Evolutionary conservation across 1,284 basidiomycete genomes (phyloP).

Genomic region (Pseudozyma sp.): DNA sequence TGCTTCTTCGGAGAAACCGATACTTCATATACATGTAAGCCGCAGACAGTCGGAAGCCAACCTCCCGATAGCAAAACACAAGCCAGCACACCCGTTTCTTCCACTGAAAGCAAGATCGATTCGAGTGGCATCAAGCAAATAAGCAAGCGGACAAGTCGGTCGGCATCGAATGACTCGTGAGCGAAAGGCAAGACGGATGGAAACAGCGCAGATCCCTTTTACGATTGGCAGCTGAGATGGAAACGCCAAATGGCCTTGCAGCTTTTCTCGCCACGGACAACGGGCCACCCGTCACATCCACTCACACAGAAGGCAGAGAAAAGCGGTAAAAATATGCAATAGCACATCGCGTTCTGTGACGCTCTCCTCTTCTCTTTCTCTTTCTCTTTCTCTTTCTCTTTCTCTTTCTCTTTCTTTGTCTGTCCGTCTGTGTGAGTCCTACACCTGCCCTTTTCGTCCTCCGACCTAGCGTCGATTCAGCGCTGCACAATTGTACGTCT

Average conservation of each 20-base stretch:
- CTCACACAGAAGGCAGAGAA: no score
- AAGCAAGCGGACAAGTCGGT: neutral
- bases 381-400: slow-evolving; percentile 2
- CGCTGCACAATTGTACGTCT: slow-evolving; percentile 12
- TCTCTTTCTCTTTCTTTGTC: slow-evolving; percentile 7
- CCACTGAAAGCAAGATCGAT: no score
- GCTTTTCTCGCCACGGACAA: neutral
- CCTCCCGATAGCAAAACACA: no score
- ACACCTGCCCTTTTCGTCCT: slow-evolving; percentile 11
- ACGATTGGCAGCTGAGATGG: neutral
- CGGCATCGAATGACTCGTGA: neutral
- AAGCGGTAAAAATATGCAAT: no score
- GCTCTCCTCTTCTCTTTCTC: neutral
- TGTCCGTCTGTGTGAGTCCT: slow-evolving; percentile 1
- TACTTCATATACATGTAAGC: no score
- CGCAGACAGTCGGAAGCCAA: no score
- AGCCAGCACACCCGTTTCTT: no score
- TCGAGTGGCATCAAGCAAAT: no score
- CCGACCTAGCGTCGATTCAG: slow-evolving; percentile 37
- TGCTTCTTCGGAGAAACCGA: no score
- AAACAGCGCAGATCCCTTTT: neutral
- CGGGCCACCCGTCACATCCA: neutral
- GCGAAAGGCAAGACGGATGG: neutral
- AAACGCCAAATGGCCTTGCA: slow-evolving; percentile 7
- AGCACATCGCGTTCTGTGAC: no score